phyloP scores from a whole-genome alignment of 345 rosid genomes.

The Citrus hindsii region DNA sequence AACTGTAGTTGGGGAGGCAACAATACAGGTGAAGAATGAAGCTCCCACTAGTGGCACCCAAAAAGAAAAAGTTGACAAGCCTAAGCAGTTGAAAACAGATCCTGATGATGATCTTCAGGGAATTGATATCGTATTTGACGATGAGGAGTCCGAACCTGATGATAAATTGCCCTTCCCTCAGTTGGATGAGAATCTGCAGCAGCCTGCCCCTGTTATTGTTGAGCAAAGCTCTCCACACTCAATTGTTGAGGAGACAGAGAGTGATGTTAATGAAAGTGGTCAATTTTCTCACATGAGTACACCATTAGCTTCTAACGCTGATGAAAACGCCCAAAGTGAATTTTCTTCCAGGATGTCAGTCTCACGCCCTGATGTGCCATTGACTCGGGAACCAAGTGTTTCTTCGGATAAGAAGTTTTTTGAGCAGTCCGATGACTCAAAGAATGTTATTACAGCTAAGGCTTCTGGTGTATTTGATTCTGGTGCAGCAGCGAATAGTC shows the following conservation, averaged over 20 bases:
- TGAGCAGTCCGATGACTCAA: slow-evolving; percentile 69
- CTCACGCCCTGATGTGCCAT: slow-evolving; percentile 64
- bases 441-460: slow-evolving; percentile 44
- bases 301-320: slow-evolving; percentile 60
- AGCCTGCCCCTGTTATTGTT: slow-evolving; percentile 59
- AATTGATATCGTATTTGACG: slow-evolving; percentile 93
- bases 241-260: slow-evolving; percentile 91
- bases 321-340: slow-evolving; percentile 80
- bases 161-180: slow-evolving; percentile 89
- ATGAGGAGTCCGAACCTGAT: slow-evolving; percentile 88
- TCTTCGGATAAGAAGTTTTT: slow-evolving; percentile 75
- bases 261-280: slow-evolving; percentile 65
- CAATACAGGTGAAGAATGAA: slow-evolving; percentile 47
- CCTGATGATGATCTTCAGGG: slow-evolving; percentile 95
- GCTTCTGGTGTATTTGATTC: slow-evolving; percentile 43
- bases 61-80: slow-evolving; percentile 50
- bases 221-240: slow-evolving; percentile 88
- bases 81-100: slow-evolving; percentile 78
- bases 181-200: slow-evolving; percentile 82
- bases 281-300: slow-evolving; percentile 70
- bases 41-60: slow-evolving; percentile 43
- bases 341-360: slow-evolving; percentile 88
- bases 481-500: slow-evolving; percentile 32
- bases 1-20: slow-evolving; percentile 67
- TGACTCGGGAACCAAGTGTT: slow-evolving; percentile 77